Conservation (phyloP, 1,139 yeast species). For the Hemisphaericaspora xylofermentans region DNA sequence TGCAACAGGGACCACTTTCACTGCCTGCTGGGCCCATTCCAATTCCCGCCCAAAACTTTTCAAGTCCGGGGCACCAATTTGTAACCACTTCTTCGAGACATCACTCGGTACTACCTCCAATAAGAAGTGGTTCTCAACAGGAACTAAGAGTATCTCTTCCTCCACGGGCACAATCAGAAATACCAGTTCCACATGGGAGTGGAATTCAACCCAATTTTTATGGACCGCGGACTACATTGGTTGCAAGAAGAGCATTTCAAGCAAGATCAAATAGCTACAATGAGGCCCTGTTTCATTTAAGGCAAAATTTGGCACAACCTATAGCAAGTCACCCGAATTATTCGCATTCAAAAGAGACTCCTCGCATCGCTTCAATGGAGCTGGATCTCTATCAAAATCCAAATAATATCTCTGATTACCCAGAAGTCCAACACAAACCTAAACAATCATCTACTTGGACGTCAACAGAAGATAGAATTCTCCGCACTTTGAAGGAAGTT, state of each 20-base stretch:
- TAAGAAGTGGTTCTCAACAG: not conserved
- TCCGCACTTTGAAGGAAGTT: conserved; percentile 38
- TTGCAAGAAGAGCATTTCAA: not conserved
- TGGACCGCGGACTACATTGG: not conserved
- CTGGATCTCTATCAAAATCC: not conserved
- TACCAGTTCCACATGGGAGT: not conserved
- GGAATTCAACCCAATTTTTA: not conserved
- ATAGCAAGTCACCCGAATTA: not conserved
- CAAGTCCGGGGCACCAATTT: not conserved
- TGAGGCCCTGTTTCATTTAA: not conserved
- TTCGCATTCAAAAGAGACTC: not conserved
- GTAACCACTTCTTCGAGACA: not conserved
- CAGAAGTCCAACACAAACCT: conserved; percentile 17
- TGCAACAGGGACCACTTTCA: conserved; percentile 1
- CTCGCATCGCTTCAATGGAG: not conserved
- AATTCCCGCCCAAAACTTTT: not conserved
- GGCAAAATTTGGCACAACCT: not conserved
- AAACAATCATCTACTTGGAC: conserved; percentile 43
- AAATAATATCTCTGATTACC: not conserved
- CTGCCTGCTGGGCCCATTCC: not conserved
- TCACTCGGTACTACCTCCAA: not conserved
- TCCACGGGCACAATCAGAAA: not conserved
- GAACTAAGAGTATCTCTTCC: not conserved
- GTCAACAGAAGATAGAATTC: conserved; percentile 37
- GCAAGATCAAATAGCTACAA: not conserved